Evolutionary conservation across 805 yeast genomes (phyloP), one percentile per base, ranked within the genome.

Genomic region (Saccharomycodes ludwigii): DNA sequence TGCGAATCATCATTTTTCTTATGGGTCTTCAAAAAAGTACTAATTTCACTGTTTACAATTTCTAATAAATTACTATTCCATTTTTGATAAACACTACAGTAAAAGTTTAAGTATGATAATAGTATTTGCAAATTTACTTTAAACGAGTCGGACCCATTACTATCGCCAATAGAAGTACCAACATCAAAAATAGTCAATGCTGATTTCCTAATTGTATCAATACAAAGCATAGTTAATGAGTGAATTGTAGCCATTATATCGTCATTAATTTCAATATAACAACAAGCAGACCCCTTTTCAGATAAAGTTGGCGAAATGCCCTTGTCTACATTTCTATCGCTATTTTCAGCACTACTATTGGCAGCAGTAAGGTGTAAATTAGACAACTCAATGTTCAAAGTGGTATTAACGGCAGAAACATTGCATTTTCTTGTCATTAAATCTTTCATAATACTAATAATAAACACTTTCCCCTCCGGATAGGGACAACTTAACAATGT

Each of bases 401-500:
- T n/a, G n/a, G n/a, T n/a, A n/a, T n/a, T n/a, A n/a, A n/a, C n/a
- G n/a, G n/a, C n/a, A n/a, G n/a, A n/a, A n/a, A n/a, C n/a, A n/a
- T n/a, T n/a, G n/a, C n/a, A n/a, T n/a, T 46, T 44, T 39, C 68
- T 65, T 4, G 66, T 43, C 40, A 74, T 51, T 39, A 84, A 60
- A 42, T 76, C 83, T 49, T 78, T 83, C 46, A 84, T 64, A 16
- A 83, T 72, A 4, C 76, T 71, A 12, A 83, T 66, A 22, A 73
- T 55, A 3, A 73, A 73, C 16, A 76, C 63, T 42, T 73, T 73
- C 15, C 71, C 68, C 24, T 68, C 66, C 24, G 65, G 72, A 46
- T 65, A 71, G 2, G 91, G 86, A 46, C 88, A 79, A 31, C 68
- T 61, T 18, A 61, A 57, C 31, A 88, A 59, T 1, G 84, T 65